phyloP scores from a whole-genome alignment of 2,329 filamentous ascomycete species.

The Mycogone perniciosa region DNA sequence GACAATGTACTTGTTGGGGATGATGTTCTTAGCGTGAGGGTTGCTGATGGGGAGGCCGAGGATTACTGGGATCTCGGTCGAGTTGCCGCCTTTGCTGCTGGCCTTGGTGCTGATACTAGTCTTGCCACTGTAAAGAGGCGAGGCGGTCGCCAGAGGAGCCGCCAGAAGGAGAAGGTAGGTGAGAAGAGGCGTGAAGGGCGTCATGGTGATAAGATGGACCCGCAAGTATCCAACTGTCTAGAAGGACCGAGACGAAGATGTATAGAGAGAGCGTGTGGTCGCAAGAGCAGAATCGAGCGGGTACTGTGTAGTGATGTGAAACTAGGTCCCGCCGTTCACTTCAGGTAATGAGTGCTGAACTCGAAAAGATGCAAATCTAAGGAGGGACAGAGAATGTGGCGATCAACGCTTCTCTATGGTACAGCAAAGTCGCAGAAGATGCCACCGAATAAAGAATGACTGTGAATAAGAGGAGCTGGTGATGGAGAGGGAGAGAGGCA shows the following conservation, averaged over 20 bases:
- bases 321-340: slow-evolving; percentile 11
- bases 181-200: slow-evolving; percentile 21
- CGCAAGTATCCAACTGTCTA: too few species aligned
- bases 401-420: slow-evolving; percentile 27
- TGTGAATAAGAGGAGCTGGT: slow-evolving; percentile 11
- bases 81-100: slow-evolving; percentile 8
- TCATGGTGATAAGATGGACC: slow-evolving; percentile 16
- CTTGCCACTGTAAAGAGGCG: slow-evolving; percentile 14
- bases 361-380: not conserved
- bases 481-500: slow-evolving; percentile 13
- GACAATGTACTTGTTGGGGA: slow-evolving; percentile 56
- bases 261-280: too few species aligned
- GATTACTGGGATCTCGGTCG: slow-evolving; percentile 21
- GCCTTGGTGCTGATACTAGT: not conserved
- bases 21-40: slow-evolving; percentile 39
- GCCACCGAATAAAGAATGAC: slow-evolving; percentile 17
- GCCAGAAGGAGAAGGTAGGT: slow-evolving; percentile 19
- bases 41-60: slow-evolving; percentile 45
- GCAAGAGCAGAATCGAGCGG: too few species aligned
- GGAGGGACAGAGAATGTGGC: slow-evolving; percentile 19
- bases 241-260: too few species aligned
- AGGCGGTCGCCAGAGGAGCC: slow-evolving; percentile 22
- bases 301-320: not conserved
- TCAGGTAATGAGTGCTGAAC: not conserved
- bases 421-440: slow-evolving; percentile 20